Evolutionary conservation across 495 filamentous ascomycete species (phyloP).

Genomic region (Opeltia flavorubescens): DNA sequence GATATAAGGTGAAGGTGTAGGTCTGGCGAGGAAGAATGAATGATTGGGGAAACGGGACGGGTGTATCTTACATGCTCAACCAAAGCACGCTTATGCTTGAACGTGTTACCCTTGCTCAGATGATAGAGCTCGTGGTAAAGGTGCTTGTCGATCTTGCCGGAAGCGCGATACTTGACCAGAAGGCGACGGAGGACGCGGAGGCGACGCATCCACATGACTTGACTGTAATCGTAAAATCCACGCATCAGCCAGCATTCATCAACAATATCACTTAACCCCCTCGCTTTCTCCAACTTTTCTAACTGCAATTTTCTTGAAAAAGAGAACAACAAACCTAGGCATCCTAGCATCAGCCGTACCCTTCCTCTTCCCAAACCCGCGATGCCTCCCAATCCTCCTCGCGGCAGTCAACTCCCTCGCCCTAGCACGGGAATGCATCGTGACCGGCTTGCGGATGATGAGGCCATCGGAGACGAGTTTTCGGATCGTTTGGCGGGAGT

Average conservation of each 20-base stretch:
- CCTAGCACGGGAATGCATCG: slow-evolving; percentile 95
- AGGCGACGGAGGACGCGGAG: slow-evolving; percentile 97
- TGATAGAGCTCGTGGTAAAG: slow-evolving; percentile 99
- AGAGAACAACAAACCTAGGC: slow-evolving; percentile 61
- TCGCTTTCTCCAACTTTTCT: no score
- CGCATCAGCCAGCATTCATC: neutral
- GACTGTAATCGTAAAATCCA: slow-evolving; percentile 35
- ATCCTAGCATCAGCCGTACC: slow-evolving; percentile 99
- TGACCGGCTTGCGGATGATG: slow-evolving; percentile 99
- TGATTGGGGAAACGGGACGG: neutral
- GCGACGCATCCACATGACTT: slow-evolving; percentile 99
- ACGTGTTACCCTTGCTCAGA: slow-evolving; percentile 99
- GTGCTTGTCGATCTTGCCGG: slow-evolving; percentile 99
- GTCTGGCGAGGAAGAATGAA: slow-evolving; percentile 9
- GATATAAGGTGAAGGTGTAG: neutral
- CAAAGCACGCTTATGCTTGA: slow-evolving; percentile 99
- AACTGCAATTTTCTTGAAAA: no score
- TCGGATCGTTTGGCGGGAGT: slow-evolving; percentile 99
- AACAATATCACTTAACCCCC: neutral
- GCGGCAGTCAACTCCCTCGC: slow-evolving; percentile 83
- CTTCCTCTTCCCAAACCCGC: slow-evolving; percentile 99
- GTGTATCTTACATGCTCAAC: slow-evolving; percentile 87
- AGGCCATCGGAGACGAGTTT: slow-evolving; percentile 99
- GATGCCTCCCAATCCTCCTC: slow-evolving; percentile 85
- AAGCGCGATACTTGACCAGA: slow-evolving; percentile 97